Conservation (phyloP, 108 stramenopile species). For the Skeletonema tropicum region DNA sequence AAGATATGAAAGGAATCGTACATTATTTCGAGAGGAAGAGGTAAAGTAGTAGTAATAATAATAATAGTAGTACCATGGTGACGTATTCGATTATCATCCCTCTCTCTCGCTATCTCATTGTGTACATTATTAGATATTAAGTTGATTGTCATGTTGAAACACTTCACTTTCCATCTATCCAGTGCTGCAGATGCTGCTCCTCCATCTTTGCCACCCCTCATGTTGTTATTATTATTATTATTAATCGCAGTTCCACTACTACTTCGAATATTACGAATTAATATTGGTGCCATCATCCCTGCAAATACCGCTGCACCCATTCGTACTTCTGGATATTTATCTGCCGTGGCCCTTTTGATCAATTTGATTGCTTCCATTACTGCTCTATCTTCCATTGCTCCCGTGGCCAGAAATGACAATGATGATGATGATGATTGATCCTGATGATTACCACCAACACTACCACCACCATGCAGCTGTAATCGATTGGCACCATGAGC, state of each 20-base stretch:
- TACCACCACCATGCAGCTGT: slow-evolving; percentile 6
- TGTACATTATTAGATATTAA: too few relatives aligned
- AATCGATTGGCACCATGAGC: slow-evolving; percentile 35
- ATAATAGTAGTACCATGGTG: too few relatives aligned
- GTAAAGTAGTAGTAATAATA: too few relatives aligned
- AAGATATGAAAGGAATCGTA: too few relatives aligned
- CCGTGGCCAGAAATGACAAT: slow-evolving; percentile 49
- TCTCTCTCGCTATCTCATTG: too few relatives aligned
- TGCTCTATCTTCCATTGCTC: slow-evolving; percentile 75
- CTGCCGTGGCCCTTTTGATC: slow-evolving; percentile 60
- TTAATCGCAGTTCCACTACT: too few relatives aligned
- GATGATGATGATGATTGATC: too few relatives aligned
- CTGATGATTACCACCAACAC: neutral
- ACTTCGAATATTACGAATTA: slow-evolving; percentile 51
- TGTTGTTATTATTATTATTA: too few relatives aligned
- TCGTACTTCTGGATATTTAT: slow-evolving; percentile 83
- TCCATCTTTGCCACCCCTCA: slow-evolving; percentile 21
- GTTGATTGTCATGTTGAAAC: too few relatives aligned
- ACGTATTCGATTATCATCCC: too few relatives aligned
- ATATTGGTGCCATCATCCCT: slow-evolving; percentile 62
- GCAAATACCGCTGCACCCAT: slow-evolving; percentile 63
- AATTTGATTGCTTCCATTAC: slow-evolving; percentile 70
- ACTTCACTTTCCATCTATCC: too few relatives aligned
- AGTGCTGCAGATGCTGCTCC: slow-evolving; percentile 48
- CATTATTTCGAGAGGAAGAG: too few relatives aligned